Percentiles rank a stretch among this genome's conserved stretches.
Evolutionary conservation across 768 basidiomycete species (phyloP).

Genomic region (Tulasnella sp.): DNA sequence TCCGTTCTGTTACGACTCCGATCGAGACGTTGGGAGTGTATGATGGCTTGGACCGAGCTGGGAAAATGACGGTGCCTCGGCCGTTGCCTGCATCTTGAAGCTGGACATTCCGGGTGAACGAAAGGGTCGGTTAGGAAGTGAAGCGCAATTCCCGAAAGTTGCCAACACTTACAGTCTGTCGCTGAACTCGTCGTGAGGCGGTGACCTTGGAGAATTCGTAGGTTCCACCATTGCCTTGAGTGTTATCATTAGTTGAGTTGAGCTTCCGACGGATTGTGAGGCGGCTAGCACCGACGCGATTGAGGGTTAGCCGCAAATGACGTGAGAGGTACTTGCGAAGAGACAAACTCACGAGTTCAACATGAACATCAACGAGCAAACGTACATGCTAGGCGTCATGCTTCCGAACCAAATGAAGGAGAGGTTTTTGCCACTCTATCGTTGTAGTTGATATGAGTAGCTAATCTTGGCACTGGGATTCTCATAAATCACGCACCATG

Average conservation of each 20-base stretch:
- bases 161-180: background rate
- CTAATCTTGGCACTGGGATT: background rate
- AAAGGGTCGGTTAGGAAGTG: background rate
- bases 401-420: background rate
- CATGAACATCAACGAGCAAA: constrained; percentile 7
- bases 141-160: background rate
- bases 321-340: background rate
- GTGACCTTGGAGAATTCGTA: background rate
- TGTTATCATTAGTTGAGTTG: background rate
- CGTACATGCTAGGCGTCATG: constrained; percentile 14
- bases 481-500: constrained; percentile 2
- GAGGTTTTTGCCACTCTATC: background rate
- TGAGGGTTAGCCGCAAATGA: background rate
- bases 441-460: background rate
- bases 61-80: background rate
- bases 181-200: background rate
- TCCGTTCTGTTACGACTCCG: background rate
- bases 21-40: constrained; percentile 6
- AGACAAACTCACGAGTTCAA: constrained; percentile 12
- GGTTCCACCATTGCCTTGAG: background rate
- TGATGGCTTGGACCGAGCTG: background rate
- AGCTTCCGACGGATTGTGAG: background rate
- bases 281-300: background rate
- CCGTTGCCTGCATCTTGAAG: background rate
- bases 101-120: background rate